phyloP scores from a whole-genome alignment of 306 rosid species.

The Alnus rubra region DNA sequence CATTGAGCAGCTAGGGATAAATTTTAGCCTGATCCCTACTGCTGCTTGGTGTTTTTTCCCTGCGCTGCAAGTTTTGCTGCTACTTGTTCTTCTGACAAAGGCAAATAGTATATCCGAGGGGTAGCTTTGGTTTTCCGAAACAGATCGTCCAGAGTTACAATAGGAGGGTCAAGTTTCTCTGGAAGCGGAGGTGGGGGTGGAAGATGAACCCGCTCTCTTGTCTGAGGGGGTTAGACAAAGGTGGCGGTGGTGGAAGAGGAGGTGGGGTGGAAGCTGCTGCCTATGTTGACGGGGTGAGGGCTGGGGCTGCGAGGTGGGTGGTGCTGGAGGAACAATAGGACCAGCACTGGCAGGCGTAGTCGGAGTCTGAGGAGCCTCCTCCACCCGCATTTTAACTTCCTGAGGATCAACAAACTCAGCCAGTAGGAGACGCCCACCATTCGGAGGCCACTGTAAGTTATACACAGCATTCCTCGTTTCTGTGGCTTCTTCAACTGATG shows the following conservation, averaged over 20 bases:
- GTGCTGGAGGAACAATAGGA: slow-evolving; percentile 47
- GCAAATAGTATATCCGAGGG: slow-evolving; percentile 93
- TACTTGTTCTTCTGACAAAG: slow-evolving; percentile 85
- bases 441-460: slow-evolving; percentile 96
- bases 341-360: slow-evolving; percentile 47
- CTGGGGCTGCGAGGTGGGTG: slow-evolving; percentile 37
- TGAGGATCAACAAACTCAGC: slow-evolving; percentile 90
- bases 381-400: slow-evolving; percentile 74
- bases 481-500: slow-evolving; percentile 74
- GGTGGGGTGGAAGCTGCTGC: slow-evolving; percentile 41
- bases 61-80: slow-evolving; percentile 61
- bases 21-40: slow-evolving; percentile 30
- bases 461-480: slow-evolving; percentile 89
- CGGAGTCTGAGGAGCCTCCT: slow-evolving; percentile 67
- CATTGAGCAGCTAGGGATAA: slow-evolving; percentile 22
- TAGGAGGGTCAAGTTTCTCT: slow-evolving; percentile 73
- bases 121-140: slow-evolving; percentile 86
- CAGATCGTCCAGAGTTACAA: slow-evolving; percentile 89
- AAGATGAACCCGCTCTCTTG: slow-evolving; percentile 65
- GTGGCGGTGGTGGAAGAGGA: slow-evolving; percentile 54
- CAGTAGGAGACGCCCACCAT: slow-evolving; percentile 81
- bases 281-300: slow-evolving; percentile 43
- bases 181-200: slow-evolving; percentile 83
- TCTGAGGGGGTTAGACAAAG: slow-evolving; percentile 55
- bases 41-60: slow-evolving; percentile 51